Base-by-base conservation (phyloP, 768 basidiomycete species). In the Pholiota conissans region DNA sequence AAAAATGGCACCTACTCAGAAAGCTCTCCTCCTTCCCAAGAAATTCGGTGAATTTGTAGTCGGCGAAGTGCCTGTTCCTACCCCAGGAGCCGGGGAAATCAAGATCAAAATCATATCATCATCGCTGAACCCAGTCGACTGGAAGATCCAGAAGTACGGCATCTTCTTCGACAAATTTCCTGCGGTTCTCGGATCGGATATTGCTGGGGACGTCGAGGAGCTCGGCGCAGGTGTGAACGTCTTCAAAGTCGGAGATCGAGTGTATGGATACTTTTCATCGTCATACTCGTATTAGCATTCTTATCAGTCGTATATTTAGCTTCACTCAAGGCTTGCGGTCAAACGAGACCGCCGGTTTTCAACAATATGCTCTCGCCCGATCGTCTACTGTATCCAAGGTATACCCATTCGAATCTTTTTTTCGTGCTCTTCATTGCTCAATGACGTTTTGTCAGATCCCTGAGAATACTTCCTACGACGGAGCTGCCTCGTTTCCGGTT, bases 401-500 rank as follows among this genome's bases (percentile, higher is more conserved):
- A n/a, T 76, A 53, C 47, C 50, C 50, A 20, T 35, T 7, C 14
- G 24, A 29, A 14, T 27, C 6, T 27, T 13, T 4, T 11, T 46
- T 32, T 18, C 16, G 22, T 37, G 18, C 14, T 34, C 9, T 35
- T 7, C 16, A 8, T 26, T 24, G 3, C 2, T 39, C 30, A 30
- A 10, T 13, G 27, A 16, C 14, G 14, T 32, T 5, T 20, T 16
- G 49, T 11, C 52, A 75, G 72, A 67, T 81, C n/a, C 78, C 77
- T 3, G 14, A 58, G 8, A 71, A 70, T 16, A 29, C 76, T 7
- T 66, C 73, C 0, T 71, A 75, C 52, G 77, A 77, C n/a, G 70
- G 80, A 53, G 84, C 78, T 3, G 60, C 79, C 0, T 76, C 82
- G 1, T 62, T 85, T 14, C 81, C 83, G 10, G 66, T 80, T 1